Evolutionary conservation across 1,139 yeast species (phyloP), one percentile per base, ranked within the genome.

Genomic region (Yamadazyma trypodendri): DNA sequence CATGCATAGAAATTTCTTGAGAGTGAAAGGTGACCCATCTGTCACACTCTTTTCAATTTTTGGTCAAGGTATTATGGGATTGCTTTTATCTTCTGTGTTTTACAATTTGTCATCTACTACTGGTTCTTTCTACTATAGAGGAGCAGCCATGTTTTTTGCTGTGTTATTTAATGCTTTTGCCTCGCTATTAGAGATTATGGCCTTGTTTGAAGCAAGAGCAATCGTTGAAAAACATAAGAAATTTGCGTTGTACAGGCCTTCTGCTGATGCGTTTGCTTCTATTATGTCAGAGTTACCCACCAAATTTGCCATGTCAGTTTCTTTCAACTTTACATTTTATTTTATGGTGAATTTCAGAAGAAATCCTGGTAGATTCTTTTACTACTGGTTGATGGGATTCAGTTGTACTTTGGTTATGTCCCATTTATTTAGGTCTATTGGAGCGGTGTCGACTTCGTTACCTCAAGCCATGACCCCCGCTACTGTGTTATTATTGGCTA

Each of bases 141-240:
- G 84, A 47, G 83, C 90, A 17, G 73, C 84, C 18, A 61, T 87
- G 66, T 87, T 85, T 65, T 84, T 84, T 56, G 85, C 94, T 34
- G 75, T 84, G 36, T 68, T 86, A 52, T 84, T 82, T 62, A 84
- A 85, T 57, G 87, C 90, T 13, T 81, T 86, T 60, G 68, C 85
- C 14, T 83, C 89, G 14, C 64, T 84, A 49, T 68, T 85, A 56
- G 95, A 86, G 60, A 79, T 86, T 47, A 75, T 83, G 63, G 63
- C 85, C 6, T 61, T 84, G 38, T 74, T 65, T 46, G 89, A 82
- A 52, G 81, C 87, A n/a, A 77, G 95, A 53, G 81, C 85, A 2
- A 77, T 86, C 45, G 84, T 84, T 21, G 90, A 84, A 58, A 87
- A 87, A 55, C 95, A 86, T 51, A 81, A 81, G 55, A 72, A 79